phyloP scores from a whole-genome alignment of 2,329 filamentous ascomycete genomes.

The Diaporthe aspalathi region DNA sequence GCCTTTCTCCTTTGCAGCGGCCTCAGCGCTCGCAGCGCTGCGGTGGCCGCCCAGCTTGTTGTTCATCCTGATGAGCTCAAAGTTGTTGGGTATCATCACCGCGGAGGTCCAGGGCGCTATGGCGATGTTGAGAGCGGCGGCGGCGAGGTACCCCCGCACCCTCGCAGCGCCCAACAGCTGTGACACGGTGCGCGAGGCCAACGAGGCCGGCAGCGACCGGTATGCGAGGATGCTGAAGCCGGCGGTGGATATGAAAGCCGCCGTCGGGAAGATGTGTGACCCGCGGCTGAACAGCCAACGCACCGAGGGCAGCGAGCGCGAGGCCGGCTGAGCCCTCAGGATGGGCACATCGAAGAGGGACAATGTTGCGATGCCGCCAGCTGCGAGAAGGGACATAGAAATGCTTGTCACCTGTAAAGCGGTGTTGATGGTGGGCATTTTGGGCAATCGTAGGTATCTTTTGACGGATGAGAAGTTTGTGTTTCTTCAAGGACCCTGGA shows the following conservation, averaged over 20 bases:
- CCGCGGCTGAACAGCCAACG: conserved; percentile 52
- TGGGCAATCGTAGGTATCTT: not conserved
- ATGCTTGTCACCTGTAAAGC: conserved; percentile 45
- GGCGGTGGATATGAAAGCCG: conserved; percentile 44
- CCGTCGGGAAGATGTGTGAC: conserved; percentile 49
- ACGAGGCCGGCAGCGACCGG: conserved; percentile 9
- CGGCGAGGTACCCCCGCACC: conserved; percentile 15
- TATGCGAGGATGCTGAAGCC: conserved; percentile 47
- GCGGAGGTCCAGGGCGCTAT: conserved; percentile 27
- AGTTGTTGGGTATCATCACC: conserved; percentile 36
- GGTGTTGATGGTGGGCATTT: conserved; percentile 17
- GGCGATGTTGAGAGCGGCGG: conserved; percentile 28
- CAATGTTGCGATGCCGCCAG: conserved; percentile 49
- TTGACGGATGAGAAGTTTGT: not conserved
- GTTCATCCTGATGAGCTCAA: conserved; percentile 33
- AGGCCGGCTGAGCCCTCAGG: conserved; percentile 50
- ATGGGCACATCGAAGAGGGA: conserved; percentile 49
- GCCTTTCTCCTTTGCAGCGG: not conserved
- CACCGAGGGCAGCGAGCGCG: conserved; percentile 49
- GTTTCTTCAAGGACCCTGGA: not conserved
- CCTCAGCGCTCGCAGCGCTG: not conserved
- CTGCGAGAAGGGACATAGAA: conserved; percentile 47
- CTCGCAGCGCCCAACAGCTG: conserved; percentile 6
- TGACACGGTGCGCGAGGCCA: not conserved
- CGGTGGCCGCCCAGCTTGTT: conserved; percentile 15